phyloP scores from a whole-genome alignment of 768 basidiomycete genomes.

The Solioccasus polychromus region DNA sequence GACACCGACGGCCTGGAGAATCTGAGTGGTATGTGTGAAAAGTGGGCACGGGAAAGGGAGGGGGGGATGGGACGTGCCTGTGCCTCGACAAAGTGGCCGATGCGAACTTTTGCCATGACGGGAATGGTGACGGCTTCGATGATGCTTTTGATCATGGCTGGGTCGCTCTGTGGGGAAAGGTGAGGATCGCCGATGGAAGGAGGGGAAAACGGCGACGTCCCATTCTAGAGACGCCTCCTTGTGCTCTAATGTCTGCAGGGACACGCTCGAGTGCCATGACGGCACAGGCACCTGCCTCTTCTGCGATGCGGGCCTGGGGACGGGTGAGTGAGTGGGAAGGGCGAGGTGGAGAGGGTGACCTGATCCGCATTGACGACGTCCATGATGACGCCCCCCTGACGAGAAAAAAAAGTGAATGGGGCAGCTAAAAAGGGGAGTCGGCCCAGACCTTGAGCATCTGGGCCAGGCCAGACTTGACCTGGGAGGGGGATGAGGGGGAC shows the following conservation, averaged over 20 bases:
- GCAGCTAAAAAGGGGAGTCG: neutral
- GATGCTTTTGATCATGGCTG: slow-evolving; percentile 95
- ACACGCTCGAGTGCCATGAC: slow-evolving; percentile 97
- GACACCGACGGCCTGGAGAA: slow-evolving; percentile 89
- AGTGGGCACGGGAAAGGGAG: neutral
- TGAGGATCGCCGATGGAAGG: neutral
- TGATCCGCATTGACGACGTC: slow-evolving; percentile 85
- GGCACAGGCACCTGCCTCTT: slow-evolving; percentile 95
- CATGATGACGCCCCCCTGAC: slow-evolving; percentile 87
- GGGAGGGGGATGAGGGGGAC: slow-evolving; percentile 9
- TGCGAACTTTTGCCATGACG: slow-evolving; percentile 94
- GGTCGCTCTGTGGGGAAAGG: slow-evolving; percentile 65
- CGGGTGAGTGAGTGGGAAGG: slow-evolving; percentile 10
- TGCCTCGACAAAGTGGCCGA: slow-evolving; percentile 97
- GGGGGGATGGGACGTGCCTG: slow-evolving; percentile 48
- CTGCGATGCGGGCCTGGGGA: slow-evolving; percentile 85
- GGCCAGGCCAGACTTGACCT: slow-evolving; percentile 93
- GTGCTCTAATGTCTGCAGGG: slow-evolving; percentile 88
- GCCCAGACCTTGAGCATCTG: slow-evolving; percentile 88
- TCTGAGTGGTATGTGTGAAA: slow-evolving; percentile 41
- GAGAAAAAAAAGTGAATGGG: neutral
- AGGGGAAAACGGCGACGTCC: slow-evolving; percentile 35
- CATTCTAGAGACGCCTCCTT: slow-evolving; percentile 97
- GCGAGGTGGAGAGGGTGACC: slow-evolving; percentile 26
- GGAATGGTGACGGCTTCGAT: slow-evolving; percentile 94